These are phyloP conservation scores for Micractinium sp. DNA, from an alignment of 139 green algal genomes.

Conservation along the genomic window DNA sequence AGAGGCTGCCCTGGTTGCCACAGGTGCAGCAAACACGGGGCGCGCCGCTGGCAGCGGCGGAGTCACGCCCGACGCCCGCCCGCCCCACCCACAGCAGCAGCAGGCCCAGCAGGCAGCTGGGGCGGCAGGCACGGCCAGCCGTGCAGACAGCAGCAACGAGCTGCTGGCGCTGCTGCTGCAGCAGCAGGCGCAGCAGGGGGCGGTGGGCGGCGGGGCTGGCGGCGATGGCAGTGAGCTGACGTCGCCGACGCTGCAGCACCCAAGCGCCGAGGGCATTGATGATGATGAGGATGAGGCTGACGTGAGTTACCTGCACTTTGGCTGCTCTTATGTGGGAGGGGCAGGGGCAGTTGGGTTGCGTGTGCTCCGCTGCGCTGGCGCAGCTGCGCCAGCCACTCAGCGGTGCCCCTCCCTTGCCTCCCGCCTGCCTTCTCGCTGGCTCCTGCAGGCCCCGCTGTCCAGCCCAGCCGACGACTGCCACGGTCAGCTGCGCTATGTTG, in stretches of 20 bases:
- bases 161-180: too few relatives aligned
- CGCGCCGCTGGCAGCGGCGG: too few relatives aligned
- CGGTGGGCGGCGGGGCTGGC: background rate
- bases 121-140: too few relatives aligned
- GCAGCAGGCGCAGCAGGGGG: background rate
- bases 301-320: background rate
- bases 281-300: conserved; percentile 32
- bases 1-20: too few relatives aligned
- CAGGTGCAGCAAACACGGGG: too few relatives aligned
- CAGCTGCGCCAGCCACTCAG: too few relatives aligned
- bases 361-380: too few relatives aligned
- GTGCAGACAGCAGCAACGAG: too few relatives aligned
- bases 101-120: too few relatives aligned
- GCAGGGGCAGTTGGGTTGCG: too few relatives aligned
- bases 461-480: conserved; percentile 32
- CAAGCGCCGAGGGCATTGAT: background rate
- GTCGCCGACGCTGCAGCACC: background rate
- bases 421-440: background rate
- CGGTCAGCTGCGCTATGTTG: conserved; percentile 60
- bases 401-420: background rate
- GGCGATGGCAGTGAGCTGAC: background rate
- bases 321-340: background rate
- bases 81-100: too few relatives aligned
- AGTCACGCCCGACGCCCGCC: too few relatives aligned
- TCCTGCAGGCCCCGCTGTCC: conserved; percentile 24